A percentile compares a stretch with the other conserved stretches of the same genome.
Conservation (phyloP, 371 early-diverging fungal genomes). For the Mortierella sp. region DNA sequence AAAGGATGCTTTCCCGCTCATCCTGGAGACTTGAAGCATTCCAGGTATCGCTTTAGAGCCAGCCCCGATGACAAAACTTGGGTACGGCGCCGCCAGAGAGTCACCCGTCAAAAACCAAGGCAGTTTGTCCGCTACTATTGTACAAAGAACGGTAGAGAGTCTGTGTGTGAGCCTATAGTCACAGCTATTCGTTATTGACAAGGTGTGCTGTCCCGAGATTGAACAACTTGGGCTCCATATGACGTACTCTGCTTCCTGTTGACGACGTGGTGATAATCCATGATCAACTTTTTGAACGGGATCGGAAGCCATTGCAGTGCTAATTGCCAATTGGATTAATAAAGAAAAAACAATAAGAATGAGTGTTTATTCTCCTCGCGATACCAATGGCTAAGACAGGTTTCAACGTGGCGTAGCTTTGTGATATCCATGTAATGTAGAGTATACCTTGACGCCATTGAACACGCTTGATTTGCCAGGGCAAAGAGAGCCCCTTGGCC, state of each 20-base stretch:
- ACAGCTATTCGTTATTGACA: background rate
- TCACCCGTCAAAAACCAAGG: conserved; percentile 57
- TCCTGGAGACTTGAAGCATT: conserved; percentile 45
- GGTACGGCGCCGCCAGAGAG: conserved; percentile 34
- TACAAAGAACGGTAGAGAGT: background rate
- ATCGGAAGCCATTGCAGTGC: conserved; percentile 54
- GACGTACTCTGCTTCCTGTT: conserved; percentile 37
- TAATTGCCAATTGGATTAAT: background rate
- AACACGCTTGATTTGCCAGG: conserved; percentile 52
- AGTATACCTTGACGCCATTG: conserved; percentile 47
- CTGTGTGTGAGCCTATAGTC: too few relatives aligned
- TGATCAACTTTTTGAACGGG: conserved; percentile 52
- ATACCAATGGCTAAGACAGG: too few relatives aligned
- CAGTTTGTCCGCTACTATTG: conserved; percentile 29
- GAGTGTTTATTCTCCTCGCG: background rate
- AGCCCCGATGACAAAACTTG: conserved; percentile 46
- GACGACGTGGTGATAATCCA: conserved; percentile 55
- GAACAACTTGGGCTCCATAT: background rate
- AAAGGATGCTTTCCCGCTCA: conserved; percentile 49
- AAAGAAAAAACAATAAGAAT: background rate
- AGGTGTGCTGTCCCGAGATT: background rate
- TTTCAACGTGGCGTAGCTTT: background rate
- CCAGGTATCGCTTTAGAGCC: conserved; percentile 43
- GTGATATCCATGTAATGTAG: too few relatives aligned
- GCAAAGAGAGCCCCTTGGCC: conserved; percentile 38